phyloP scores from a whole-genome alignment of 108 stramenopile genomes.

The Parietichytrium sp. region DNA sequence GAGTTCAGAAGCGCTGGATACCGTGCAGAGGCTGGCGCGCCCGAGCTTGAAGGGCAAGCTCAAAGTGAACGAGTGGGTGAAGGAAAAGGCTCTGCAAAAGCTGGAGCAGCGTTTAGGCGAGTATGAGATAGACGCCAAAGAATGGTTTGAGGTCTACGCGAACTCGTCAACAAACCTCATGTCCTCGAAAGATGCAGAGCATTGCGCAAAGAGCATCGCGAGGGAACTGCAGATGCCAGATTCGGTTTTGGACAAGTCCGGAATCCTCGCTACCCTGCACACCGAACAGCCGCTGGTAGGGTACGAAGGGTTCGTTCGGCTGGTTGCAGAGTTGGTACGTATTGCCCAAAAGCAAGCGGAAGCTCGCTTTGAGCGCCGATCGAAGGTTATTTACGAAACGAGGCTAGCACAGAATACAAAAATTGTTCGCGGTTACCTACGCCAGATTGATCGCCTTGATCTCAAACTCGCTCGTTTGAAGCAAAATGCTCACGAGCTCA shows the following conservation, averaged over 20 bases:
- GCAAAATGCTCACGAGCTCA: too few species aligned
- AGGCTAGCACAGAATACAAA: neutral
- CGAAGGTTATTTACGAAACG: neutral
- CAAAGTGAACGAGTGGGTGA: neutral
- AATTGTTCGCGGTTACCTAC: neutral
- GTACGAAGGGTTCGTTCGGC: neutral
- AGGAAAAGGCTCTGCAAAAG: slow-evolving; percentile 28
- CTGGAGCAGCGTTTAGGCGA: neutral
- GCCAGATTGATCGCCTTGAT: neutral
- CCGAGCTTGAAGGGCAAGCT: neutral
- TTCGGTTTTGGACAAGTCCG: too few species aligned
- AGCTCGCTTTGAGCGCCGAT: neutral
- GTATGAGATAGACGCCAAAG: neutral
- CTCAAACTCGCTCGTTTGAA: neutral
- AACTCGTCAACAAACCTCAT: neutral
- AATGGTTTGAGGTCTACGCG: neutral
- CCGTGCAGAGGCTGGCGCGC: neutral
- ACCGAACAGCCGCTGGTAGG: neutral
- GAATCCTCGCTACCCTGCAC: too few species aligned
- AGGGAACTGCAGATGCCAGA: too few species aligned
- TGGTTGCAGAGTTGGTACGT: neutral
- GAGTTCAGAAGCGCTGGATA: neutral
- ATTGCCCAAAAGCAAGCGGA: neutral
- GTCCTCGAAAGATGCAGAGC: too few species aligned
- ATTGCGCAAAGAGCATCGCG: too few species aligned